phyloP scores from a whole-genome alignment of 2,329 filamentous ascomycete species.

The Colletotrichum costaricense region DNA sequence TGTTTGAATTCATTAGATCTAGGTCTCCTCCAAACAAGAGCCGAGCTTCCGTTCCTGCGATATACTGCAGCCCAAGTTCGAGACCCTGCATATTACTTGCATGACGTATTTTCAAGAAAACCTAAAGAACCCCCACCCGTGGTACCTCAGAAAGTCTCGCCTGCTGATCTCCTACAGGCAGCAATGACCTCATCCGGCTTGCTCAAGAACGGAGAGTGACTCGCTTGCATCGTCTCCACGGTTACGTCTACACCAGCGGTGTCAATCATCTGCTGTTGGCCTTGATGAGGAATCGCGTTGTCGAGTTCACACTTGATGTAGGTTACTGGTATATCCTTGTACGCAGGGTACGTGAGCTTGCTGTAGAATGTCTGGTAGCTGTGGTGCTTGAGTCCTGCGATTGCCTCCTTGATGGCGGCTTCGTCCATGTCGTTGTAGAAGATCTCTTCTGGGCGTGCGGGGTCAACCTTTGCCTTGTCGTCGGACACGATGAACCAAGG shows the following conservation, averaged over 20 bases:
- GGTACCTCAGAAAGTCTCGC: neutral
- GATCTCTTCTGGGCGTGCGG: neutral
- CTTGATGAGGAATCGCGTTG: neutral
- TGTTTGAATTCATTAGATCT: neutral
- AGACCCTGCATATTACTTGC: neutral
- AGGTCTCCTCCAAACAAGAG: neutral
- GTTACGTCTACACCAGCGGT: neutral
- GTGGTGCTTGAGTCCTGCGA: neutral
- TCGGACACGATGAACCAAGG: slow-evolving; percentile 3
- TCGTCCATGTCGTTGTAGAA: neutral
- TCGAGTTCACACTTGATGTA: slow-evolving; percentile 16
- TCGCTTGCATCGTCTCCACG: neutral
- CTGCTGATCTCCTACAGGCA: neutral
- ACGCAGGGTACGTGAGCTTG: slow-evolving; percentile 18
- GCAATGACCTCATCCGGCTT: slow-evolving; percentile 1
- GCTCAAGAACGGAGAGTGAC: slow-evolving; percentile 15
- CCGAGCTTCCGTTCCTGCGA: neutral
- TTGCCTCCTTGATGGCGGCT: neutral
- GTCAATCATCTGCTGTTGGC: slow-evolving; percentile 13
- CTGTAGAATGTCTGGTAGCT: slow-evolving; percentile 2
- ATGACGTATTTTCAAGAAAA: neutral
- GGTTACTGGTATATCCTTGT: slow-evolving; percentile 9
- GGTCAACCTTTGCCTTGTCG: neutral
- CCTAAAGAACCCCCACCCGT: neutral
- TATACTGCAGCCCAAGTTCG: neutral